Conservation (phyloP, 2,329 filamentous ascomycete genomes). For the Davidsoniella australis region DNA sequence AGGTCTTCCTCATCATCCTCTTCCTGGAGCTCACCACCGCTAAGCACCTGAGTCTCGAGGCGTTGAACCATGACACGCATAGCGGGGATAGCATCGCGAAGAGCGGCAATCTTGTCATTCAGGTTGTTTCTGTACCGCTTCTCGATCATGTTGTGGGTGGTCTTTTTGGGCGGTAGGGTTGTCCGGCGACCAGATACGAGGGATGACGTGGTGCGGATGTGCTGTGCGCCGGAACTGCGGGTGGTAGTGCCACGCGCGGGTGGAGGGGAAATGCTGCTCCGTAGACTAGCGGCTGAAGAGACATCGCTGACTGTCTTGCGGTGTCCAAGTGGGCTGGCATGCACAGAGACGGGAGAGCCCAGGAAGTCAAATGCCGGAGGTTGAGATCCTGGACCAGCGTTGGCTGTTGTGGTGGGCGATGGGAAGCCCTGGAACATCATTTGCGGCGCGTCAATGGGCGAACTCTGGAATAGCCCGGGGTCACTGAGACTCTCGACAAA, state of each 20-base stretch:
- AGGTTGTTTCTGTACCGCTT: conserved; percentile 71
- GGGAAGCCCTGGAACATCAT: conserved; percentile 8
- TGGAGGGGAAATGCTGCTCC: conserved; percentile 7
- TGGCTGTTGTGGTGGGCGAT: not conserved
- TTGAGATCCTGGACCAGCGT: not conserved
- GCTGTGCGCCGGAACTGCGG: not conserved
- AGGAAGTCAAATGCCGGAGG: conserved; percentile 6
- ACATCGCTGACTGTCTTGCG: conserved; percentile 8
- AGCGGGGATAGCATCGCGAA: conserved; percentile 49
- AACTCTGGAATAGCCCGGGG: conserved; percentile 4
- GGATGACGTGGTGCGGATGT: conserved; percentile 5
- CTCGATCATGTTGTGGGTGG: conserved; percentile 72
- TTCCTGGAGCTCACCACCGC: conserved; percentile 1
- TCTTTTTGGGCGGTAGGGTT: conserved; percentile 41
- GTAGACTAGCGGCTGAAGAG: conserved; percentile 1
- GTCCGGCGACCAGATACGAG: conserved; percentile 5
- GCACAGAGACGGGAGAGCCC: conserved; percentile 7
- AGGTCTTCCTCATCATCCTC: conserved; percentile 17
- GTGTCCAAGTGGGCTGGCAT: not conserved
- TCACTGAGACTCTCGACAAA: conserved; percentile 3
- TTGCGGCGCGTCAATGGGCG: conserved; percentile 5
- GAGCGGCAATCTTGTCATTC: conserved; percentile 65
- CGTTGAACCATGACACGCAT: conserved; percentile 21
- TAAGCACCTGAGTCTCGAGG: conserved; percentile 8
- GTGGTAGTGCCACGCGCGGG: not conserved